Evolutionary conservation across 2,329 filamentous ascomycete genomes (phyloP).

Genomic region (Fonsecaea erecta): DNA sequence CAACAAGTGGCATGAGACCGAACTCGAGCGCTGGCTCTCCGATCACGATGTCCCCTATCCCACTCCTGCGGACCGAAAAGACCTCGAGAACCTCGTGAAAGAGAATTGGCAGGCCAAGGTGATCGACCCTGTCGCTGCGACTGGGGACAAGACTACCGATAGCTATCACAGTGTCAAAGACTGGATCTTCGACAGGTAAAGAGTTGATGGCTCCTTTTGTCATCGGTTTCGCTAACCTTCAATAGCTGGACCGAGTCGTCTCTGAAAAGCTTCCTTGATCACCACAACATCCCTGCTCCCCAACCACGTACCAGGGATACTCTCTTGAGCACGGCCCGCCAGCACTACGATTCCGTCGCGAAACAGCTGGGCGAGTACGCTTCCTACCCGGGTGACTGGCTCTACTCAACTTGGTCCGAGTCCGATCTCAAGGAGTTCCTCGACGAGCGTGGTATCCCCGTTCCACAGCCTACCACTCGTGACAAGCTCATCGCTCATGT

Average conservation of each 20-base stretch:
- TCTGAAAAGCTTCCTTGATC: constrained; percentile 90
- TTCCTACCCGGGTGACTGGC: constrained; percentile 92
- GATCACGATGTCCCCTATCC: constrained; percentile 92
- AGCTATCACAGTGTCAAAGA: constrained; percentile 75
- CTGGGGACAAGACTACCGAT: constrained; percentile 74
- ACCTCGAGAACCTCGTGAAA: constrained; percentile 88
- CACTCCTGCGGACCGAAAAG: constrained; percentile 86
- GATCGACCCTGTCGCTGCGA: constrained; percentile 73
- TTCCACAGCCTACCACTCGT: constrained; percentile 79
- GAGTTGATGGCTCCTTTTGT: constrained; percentile 12
- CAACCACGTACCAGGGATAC: constrained; percentile 85
- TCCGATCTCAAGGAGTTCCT: constrained; percentile 95
- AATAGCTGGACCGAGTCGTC: constrained; percentile 87
- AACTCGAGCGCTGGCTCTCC: constrained; percentile 94
- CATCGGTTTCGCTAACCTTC: constrained; percentile 44
- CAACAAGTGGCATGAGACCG: constrained; percentile 98
- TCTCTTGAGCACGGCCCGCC: constrained; percentile 75
- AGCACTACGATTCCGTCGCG: constrained; percentile 78
- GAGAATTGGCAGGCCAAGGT: constrained; percentile 85
- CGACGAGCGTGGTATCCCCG: constrained; percentile 77
- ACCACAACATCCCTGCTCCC: constrained; percentile 83
- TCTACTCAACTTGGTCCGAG: constrained; percentile 88
- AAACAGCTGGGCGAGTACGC: constrained; percentile 76
- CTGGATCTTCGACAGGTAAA: constrained; percentile 86
- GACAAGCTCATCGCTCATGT: constrained; percentile 88